Evolutionary conservation across 1,284 basidiomycete species (phyloP), one percentile per base, ranked within the genome.

Genomic region (Leccinum fallax): DNA sequence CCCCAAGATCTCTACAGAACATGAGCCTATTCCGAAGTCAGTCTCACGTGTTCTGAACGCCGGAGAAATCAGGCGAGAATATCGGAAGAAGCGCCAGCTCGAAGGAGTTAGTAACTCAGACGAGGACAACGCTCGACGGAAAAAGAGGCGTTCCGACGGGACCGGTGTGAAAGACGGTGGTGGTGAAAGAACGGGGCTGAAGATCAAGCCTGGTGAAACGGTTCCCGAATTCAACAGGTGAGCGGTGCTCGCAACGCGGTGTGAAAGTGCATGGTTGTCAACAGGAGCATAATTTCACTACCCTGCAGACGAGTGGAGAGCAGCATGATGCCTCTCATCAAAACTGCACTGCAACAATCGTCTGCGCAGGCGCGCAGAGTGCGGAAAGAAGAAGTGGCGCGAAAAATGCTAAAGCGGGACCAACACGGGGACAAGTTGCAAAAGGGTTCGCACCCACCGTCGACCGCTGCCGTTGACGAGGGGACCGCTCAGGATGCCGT

Each of bases 171-270:
- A 64, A 32, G 61, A 64, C 56, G 36, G 36, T 19, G 63, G 64
- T 63, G 68, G 62, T 16, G 66, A 61, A 64, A 66, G 62, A 53
- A 64, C 70, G 63, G 68, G 61, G 66, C 70, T 88, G 49, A 78
- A 71, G 57, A 90, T 91, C 43, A 78, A 81, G 63, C 83, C 85
- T 2, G 85, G 87, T 51, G 90, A 92, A 74, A 86, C 89, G 1
- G 79, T 92, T 57, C 79, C 82, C 55, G 87, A 91, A 76, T 92
- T 91, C 72, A 89, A 90, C 71, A 79, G 84, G 90, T 89, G 67
- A 61, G 85, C 77, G 10, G 51, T 62, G 13, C 48, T 43, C 30
- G 52, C 32, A 49, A 49, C 16, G 52, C 38, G 51, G 64, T 60
- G 57, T 57, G 59, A 59, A 63, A 7, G 58, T 54, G 49, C n/a